Evolutionary conservation across 1,139 yeast genomes (phyloP), one percentile per base, ranked within the genome.

Genomic region (Saccharomyces hybrid): DNA sequence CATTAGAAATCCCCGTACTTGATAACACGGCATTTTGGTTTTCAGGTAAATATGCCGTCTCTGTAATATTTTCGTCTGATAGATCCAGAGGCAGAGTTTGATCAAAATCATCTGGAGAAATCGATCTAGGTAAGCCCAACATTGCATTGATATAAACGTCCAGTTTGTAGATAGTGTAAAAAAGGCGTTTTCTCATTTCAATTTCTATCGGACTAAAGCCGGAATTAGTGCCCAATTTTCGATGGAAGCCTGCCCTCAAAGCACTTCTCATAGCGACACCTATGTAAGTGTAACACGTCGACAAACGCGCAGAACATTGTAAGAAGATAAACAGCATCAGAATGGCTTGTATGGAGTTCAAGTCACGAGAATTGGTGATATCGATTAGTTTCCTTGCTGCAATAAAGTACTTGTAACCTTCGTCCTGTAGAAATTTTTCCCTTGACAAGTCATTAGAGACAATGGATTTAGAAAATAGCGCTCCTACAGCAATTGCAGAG

Each of bases 191-290:
- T 56, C 97, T 76, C 42, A 89, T 87, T 67, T 91, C 97, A 42
- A 85, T 75, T 68, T 88, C 97, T 49, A 89, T 84, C 0, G 96
- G 95, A 62, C 86, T 86, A 63, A 87, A 81, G 1, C 59, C 63
- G 78, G 80, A 64, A 52, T 54, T 46, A 16, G 52, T 56, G 13
- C 56, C 56, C 2, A 87, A 75, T 63, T 85, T 84, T 61, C 97
- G 76, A 69, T 90, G 98, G 38, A 88, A 75, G 0, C 98, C 98
- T 66, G 89, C 95, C 60, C 95, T 79, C 52, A 90, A 73, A 0
- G 96, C 96, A 52, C 93, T 85, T 66, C 97, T 76, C 63, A 90
- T 73, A 0, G 96, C 97, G 52, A 88, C 86, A n/a, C 97, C 97
- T 61, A 89, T 87, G 69, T 88, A 90, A 0, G 96, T 84, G 69